Evolutionary conservation across 148 eudicot genomes (phyloP).

Genomic region (Fagopyrum tataricum): DNA sequence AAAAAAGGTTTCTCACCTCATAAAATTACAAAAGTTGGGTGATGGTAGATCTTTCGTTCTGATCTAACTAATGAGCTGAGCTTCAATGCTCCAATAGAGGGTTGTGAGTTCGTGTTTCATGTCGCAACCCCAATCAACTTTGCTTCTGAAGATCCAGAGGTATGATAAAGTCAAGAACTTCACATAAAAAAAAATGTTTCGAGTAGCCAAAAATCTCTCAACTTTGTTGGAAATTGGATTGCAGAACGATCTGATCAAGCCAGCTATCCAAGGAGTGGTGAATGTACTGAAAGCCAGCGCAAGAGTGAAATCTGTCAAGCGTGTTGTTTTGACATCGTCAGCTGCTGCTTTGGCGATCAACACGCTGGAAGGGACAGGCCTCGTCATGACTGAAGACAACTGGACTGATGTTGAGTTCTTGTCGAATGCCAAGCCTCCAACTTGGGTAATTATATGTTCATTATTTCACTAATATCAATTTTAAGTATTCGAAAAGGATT

Average conservation of each 20-base stretch:
- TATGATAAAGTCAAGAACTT: slow-evolving; percentile 11
- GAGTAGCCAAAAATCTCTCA: neutral
- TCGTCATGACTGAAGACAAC: slow-evolving; percentile 43
- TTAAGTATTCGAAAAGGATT: neutral
- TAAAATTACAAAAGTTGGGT: slow-evolving; percentile 31
- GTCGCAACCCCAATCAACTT: slow-evolving; percentile 70
- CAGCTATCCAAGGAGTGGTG: slow-evolving; percentile 47
- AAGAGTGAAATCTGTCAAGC: slow-evolving; percentile 45
- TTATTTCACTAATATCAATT: neutral
- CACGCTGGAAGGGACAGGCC: slow-evolving; percentile 33
- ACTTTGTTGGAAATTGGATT: neutral
- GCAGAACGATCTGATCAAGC: slow-evolving; percentile 69
- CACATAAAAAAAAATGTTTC: neutral
- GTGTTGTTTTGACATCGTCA: slow-evolving; percentile 63
- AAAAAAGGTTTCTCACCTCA: slow-evolving; percentile 44
- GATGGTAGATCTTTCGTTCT: slow-evolving; percentile 37
- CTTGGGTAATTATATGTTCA: slow-evolving; percentile 36
- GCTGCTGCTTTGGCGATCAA: slow-evolving; percentile 60
- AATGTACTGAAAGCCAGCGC: slow-evolving; percentile 46
- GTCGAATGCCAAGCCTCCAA: slow-evolving; percentile 44
- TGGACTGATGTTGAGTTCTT: slow-evolving; percentile 62
- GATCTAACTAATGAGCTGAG: slow-evolving; percentile 52
- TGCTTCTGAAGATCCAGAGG: slow-evolving; percentile 68
- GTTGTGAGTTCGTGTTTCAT: slow-evolving; percentile 49
- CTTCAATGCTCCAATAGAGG: slow-evolving; percentile 49